Base-by-base conservation (phyloP, 495 filamentous ascomycete species). In the Pyrenula aspistea region DNA sequence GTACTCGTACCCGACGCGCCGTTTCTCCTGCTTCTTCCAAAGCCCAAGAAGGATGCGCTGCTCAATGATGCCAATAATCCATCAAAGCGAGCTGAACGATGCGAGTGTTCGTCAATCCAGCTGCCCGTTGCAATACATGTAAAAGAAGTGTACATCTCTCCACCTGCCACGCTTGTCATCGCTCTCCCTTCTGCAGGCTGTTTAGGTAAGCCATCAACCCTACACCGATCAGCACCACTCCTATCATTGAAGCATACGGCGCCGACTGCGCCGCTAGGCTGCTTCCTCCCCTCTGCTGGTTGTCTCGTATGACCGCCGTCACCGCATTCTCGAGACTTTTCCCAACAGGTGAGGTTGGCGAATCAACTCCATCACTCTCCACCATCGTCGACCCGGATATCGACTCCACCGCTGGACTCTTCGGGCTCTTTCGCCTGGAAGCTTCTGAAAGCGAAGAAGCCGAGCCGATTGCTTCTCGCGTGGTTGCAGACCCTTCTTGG, bases 151-250 rank as follows among this genome's bases (percentile, higher is more conserved):
- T 15, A 42, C 4, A 42, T 4, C n/a, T n/a, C n/a, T n/a, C n/a
- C n/a, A n/a, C n/a, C 15, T 15, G 15, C 31, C 31, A 15, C 31
- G 4, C 4, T 42, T 15, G 31, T 77, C 67, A 84, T 68, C 80
- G 77, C 57, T 84, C 83, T 59, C 79, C 71, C 64, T 81, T 82
- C 68, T 88, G 83, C 86, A 87, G 94, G 49, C 85, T 85, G 67
- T 98, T 98, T 60, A 98, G 74, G 71, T 89, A 95, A 49, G 88
- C 88, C 93, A 98, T 98, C 53, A 96, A 67, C 24, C 89, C 87
- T 64, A 96, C 84, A 15, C 93, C 93, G 60, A 96, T 68, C 51
- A 96, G 69, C 53, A 97, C 89, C 2, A 98, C 91, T 3, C 89
- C 87, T 22, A 96, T 71, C 74, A 95, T 91, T 4, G 86, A 89